phyloP scores from a whole-genome alignment of 2,329 filamentous ascomycete species.

The Trichoderma arundinaceum region DNA sequence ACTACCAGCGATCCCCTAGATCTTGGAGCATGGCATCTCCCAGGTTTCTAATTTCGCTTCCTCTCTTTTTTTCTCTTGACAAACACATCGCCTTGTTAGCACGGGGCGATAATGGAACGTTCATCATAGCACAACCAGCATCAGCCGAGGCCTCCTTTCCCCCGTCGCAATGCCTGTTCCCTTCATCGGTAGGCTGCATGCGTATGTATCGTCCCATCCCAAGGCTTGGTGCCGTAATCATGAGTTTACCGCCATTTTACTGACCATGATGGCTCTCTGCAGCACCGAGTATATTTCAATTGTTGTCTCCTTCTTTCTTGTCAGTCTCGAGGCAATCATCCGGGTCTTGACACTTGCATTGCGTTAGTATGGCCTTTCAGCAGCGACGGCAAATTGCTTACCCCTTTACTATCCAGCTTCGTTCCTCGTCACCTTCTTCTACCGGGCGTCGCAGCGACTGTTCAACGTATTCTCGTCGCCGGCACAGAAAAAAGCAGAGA shows the following conservation, averaged over 20 bases:
- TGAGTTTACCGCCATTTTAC: slow-evolving; percentile 22
- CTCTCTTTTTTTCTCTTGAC: not conserved
- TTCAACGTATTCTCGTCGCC: slow-evolving; percentile 81
- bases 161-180: slow-evolving; percentile 55
- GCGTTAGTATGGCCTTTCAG: slow-evolving; percentile 60
- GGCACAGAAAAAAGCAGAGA: slow-evolving; percentile 69
- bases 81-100: not conserved
- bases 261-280: slow-evolving; percentile 26
- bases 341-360: slow-evolving; percentile 86
- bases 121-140: slow-evolving; percentile 8
- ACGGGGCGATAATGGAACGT: slow-evolving; percentile 7
- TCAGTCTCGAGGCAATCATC: slow-evolving; percentile 81
- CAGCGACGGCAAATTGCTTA: slow-evolving; percentile 35
- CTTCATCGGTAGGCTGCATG: slow-evolving; percentile 58
- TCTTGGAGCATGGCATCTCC: slow-evolving; percentile 7
- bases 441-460: slow-evolving; percentile 77
- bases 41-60: slow-evolving; percentile 23
- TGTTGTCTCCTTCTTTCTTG: slow-evolving; percentile 79
- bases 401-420: slow-evolving; percentile 58
- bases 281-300: slow-evolving; percentile 89
- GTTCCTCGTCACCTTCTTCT: slow-evolving; percentile 81
- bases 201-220: slow-evolving; percentile 48
- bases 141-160: slow-evolving; percentile 4
- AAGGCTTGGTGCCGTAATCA: not conserved
- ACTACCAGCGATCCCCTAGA: slow-evolving; percentile 22